phyloP scores from a whole-genome alignment of 75 land plant genomes.

The Gnetum montanum region DNA sequence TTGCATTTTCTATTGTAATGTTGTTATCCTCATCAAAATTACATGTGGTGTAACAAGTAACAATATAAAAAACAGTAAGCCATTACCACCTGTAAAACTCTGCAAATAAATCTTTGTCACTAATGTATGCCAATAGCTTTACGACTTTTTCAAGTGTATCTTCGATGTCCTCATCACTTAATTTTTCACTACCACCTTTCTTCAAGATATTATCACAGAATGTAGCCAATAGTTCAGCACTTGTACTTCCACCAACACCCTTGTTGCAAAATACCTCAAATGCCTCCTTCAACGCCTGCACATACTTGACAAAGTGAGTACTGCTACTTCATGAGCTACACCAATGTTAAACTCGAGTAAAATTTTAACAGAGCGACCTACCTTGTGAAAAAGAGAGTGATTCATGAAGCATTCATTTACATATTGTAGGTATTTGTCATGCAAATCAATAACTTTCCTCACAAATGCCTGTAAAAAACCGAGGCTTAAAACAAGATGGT shows the following conservation, averaged over 20 bases:
- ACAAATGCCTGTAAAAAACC: constrained; percentile 63
- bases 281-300: constrained; percentile 89
- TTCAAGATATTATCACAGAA: constrained; percentile 93
- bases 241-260: constrained; percentile 88
- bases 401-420: constrained; percentile 83
- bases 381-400: constrained; percentile 95
- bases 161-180: constrained; percentile 96
- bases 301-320: neutral
- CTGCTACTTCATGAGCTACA: neutral
- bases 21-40: neutral
- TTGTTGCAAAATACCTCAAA: constrained; percentile 95
- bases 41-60: neutral
- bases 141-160: constrained; percentile 96
- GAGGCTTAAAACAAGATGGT: neutral
- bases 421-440: constrained; percentile 89
- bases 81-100: constrained; percentile 99
- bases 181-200: constrained; percentile 96
- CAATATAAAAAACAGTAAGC: neutral
- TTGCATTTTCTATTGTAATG: neutral
- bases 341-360: neutral
- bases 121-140: constrained; percentile 87
- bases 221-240: constrained; percentile 88
- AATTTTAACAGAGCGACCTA: constrained; percentile 11
- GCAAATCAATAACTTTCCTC: constrained; percentile 86
- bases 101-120: constrained; percentile 95